Evolutionary conservation across 495 filamentous ascomycete genomes (phyloP), one percentile per base, ranked within the genome.

Genomic region (Massariosphaeria phaeospora): DNA sequence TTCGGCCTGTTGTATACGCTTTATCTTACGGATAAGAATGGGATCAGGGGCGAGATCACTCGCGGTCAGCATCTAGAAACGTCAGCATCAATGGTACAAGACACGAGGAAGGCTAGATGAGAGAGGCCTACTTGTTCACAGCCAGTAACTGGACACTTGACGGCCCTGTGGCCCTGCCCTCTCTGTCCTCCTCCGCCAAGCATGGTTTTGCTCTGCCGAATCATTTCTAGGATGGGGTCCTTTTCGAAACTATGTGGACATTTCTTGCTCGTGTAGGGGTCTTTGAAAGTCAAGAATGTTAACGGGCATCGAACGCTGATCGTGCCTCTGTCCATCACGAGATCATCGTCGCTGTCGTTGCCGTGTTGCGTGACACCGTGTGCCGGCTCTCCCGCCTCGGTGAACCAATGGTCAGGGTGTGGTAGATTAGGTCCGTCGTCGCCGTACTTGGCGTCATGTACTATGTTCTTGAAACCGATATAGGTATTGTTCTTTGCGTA

Each of bases 161-260:
- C 61, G 6, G 36, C 48, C 31, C 60, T 62, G 47, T 61, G 61
- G 43, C 52, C 42, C 48, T 8, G 15, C 27, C 35, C 31, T 27
- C 52, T 29, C 15, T 30, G 29, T 10, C 35, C 34, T 21, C 38
- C 25, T 10, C 70, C 73, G 9, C 74, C 67, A n/a, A 31, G 26
- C 20, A 34, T 57, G 1, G 45, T 17, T 6, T 47, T 21, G 8
- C 76, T 78, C 18, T 58, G 50, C 3, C 60, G 41, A 30, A 94
- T 78, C 70, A 87, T 84, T 12, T 78, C 73, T 30, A 79, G 24
- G 50, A 95, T 88, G 5, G 87, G 86, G 2, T 69, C 61, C 59
- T 79, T 84, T 69, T 96, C 85, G 67, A 95, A 95, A 8, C 78
- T 86, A 66, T 96, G 90, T 8, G 78, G 82, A 72, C 90, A 96